These are phyloP conservation scores for Ceratonia siliqua DNA, from an alignment of 306 rosid genomes.

Conservation along the genomic window DNA sequence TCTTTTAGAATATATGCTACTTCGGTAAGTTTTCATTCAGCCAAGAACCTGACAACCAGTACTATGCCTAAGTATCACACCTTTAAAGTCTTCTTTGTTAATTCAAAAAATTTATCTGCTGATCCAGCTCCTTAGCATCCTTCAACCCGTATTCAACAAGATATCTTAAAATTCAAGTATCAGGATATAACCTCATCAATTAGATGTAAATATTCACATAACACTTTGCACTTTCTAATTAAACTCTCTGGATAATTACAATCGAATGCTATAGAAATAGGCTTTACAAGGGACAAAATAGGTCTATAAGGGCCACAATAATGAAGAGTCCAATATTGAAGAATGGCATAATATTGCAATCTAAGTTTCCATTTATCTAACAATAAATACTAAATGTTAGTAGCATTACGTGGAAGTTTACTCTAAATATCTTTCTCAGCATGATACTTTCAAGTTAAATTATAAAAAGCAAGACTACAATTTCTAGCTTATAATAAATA, in stretches of 20 bases:
- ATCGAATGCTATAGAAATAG: constrained; percentile 3
- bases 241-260: constrained; percentile 23
- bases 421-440: background rate
- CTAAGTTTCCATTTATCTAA: constrained; percentile 1
- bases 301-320: constrained; percentile 8
- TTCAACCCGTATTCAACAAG: constrained; percentile 45
- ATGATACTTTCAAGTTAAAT: background rate
- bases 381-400: background rate
- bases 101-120: constrained; percentile 79
- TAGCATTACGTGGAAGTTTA: background rate
- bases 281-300: constrained; percentile 20
- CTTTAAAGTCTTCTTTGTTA: constrained; percentile 99
- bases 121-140: constrained; percentile 97
- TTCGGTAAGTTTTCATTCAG: no score
- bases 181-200: constrained; percentile 28
- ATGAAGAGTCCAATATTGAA: background rate
- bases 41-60: constrained; percentile 94
- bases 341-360: background rate
- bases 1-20: no score
- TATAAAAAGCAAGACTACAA: constrained; percentile 7
- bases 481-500: background rate
- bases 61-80: constrained; percentile 97
- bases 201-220: constrained; percentile 27
- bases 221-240: constrained; percentile 13
- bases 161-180: constrained; percentile 33